Evolutionary conservation across 768 basidiomycete species (phyloP).

Genomic region (Suillus spraguei): DNA sequence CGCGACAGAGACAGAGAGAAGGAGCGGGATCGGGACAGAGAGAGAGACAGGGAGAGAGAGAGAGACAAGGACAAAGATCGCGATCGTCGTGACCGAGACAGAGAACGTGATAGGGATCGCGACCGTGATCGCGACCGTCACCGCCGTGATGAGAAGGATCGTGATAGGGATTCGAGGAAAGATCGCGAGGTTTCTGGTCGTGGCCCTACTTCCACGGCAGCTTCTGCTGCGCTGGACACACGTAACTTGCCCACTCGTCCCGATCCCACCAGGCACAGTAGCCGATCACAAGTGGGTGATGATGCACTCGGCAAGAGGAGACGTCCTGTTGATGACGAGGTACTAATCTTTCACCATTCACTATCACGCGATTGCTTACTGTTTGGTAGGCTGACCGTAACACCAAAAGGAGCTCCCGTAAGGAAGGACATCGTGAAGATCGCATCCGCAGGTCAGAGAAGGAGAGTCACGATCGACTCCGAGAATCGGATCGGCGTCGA

Average conservation of each 20-base stretch:
- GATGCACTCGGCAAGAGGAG: conserved; percentile 76
- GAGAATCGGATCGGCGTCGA: conserved; percentile 68
- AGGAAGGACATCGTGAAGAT: conserved; percentile 78
- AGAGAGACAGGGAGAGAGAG: conserved; percentile 44
- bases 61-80: conserved; percentile 40
- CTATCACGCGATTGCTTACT: conserved; percentile 16
- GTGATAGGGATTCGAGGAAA: conserved; percentile 64
- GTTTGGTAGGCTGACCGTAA: conserved; percentile 63
- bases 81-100: conserved; percentile 41
- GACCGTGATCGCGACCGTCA: conserved; percentile 48
- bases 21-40: conserved; percentile 49
- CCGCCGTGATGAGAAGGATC: conserved; percentile 62
- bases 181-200: conserved; percentile 52
- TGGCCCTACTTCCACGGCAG: conserved; percentile 34
- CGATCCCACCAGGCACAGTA: conserved; percentile 58
- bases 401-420: conserved; percentile 81
- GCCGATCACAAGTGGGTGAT: conserved; percentile 47
- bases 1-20: conserved; percentile 48
- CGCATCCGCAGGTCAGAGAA: conserved; percentile 70
- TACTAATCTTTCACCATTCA: conserved; percentile 37
- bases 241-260: conserved; percentile 60
- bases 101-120: conserved; percentile 53
- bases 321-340: conserved; percentile 72
- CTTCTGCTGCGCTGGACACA: conserved; percentile 46
- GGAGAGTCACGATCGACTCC: conserved; percentile 64